Base-by-base conservation (phyloP, 2,329 filamentous ascomycete genomes). In the Trichophyton simii region DNA sequence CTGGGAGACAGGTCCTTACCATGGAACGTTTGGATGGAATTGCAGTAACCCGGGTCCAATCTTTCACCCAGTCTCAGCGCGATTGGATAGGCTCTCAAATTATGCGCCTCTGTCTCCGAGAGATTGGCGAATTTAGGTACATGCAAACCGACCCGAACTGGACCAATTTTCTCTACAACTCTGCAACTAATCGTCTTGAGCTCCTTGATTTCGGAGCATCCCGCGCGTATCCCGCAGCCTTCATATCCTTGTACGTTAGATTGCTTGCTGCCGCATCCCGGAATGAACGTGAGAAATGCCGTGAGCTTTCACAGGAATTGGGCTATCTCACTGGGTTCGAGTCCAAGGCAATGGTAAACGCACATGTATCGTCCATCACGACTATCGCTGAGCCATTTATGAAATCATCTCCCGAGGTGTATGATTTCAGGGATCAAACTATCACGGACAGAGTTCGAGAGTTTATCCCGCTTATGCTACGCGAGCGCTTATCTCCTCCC, bases 141-240 rank as follows among this genome's bases (percentile, higher is more conserved):
- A 99, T 99, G 94, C 94, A 99, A 77, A 99, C 94, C 3, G 94
- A 99, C 71, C 94, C 94, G 46, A 99, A 99, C 79, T 99, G 94
- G 94, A 97, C 92, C 38, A 99, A 99, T 75, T 99, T 99, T 74
- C 80, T 97, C 20, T 99, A 90, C 79, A 94, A 97, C 68, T 78
- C 84, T 0, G 68, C 78, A 20, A 84, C 81, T 3, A 78, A 84
- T 68, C 87, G 85, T 70, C 85, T 99, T 13, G 91, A 96, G 73
- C 83, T 99, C 0, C 85, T 99, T 59, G 95, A 99, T 75, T 99
- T 99, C 73, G 94, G 94, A 63, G 94, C 94, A 41, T 91, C 87
- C 20, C 82, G 94, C 68, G 92, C 91, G 66, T 99, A 86, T 71
- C 90, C 91, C 0, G 81, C 83, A 44, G 77, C 82, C 13, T 99